These are phyloP conservation scores for Prunus padus DNA, from an alignment of 306 rosid genomes.

Conservation along the genomic window DNA sequence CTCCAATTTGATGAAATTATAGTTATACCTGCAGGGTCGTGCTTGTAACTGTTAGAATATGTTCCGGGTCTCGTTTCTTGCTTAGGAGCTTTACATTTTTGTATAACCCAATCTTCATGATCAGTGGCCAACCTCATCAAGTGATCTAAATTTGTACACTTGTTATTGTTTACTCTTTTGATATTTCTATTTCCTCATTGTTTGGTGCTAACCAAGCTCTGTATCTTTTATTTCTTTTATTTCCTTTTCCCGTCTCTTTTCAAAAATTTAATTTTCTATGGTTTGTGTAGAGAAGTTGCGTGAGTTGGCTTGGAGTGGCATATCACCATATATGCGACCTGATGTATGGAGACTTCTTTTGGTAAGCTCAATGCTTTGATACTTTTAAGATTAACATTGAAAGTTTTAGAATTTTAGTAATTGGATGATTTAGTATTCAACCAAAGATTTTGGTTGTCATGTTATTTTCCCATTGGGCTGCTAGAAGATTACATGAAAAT, in stretches of 20 bases:
- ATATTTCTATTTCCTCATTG: background rate
- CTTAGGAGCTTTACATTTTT: background rate
- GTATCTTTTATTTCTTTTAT: background rate
- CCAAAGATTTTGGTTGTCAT: no score
- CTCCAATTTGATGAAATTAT: background rate
- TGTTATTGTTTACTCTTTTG: background rate
- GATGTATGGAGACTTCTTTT: conserved; percentile 88
- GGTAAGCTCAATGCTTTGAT: conserved; percentile 50
- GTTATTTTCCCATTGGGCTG: no score
- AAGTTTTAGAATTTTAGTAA: background rate
- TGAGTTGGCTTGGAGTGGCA: conserved; percentile 94
- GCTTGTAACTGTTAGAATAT: background rate
- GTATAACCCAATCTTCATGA: background rate
- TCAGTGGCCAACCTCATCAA: background rate
- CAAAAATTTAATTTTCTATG: background rate
- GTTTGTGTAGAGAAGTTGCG: conserved; percentile 76
- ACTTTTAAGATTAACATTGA: background rate
- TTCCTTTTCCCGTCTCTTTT: background rate
- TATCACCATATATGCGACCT: conserved; percentile 89
- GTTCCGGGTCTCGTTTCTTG: background rate
- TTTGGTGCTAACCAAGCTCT: background rate
- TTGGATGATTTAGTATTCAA: background rate
- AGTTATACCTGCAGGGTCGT: background rate
- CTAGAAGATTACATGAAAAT: no score
- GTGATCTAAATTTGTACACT: background rate